Percentiles rank a stretch among this genome's conserved stretches.
These are phyloP conservation scores for Hortiboletus flavorubellus DNA, from an alignment of 768 basidiomycete genomes.

Conservation along the genomic window DNA sequence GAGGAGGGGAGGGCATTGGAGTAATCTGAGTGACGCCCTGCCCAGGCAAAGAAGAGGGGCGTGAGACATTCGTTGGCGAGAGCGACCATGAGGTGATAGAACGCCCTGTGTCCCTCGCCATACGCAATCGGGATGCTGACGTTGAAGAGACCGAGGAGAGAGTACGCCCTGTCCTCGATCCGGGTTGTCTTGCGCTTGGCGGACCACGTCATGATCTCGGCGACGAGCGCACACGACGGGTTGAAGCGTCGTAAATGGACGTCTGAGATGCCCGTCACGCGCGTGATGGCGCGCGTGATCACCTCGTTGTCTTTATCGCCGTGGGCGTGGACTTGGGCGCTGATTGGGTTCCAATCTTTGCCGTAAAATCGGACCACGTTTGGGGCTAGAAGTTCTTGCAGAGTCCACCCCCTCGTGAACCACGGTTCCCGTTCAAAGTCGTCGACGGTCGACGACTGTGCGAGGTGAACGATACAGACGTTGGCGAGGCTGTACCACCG, in stretches of 20 bases:
- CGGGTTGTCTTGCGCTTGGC: constrained; percentile 8
- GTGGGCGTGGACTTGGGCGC: not conserved
- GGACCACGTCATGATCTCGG: constrained; percentile 11
- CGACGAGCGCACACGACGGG: constrained; percentile 4
- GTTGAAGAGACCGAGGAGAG: constrained; percentile 11
- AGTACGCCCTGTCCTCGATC: constrained; percentile 5
- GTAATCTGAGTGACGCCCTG: constrained; percentile 5
- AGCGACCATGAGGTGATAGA: constrained; percentile 11
- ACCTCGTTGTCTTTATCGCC: constrained; percentile 5
- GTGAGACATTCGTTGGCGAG: constrained; percentile 8
- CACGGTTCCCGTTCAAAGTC: constrained; percentile 13
- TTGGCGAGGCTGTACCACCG: constrained; percentile 17
- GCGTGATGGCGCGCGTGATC: not conserved
- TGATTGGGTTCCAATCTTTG: constrained; percentile 11
- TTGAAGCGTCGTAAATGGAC: not conserved
- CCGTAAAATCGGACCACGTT: constrained; percentile 11
- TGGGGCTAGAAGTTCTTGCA: constrained; percentile 17
- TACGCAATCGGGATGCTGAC: constrained; percentile 12
- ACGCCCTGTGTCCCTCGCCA: constrained; percentile 7
- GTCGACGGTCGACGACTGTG: constrained; percentile 8
- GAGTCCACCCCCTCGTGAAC: constrained; percentile 14
- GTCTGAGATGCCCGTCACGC: constrained; percentile 4
- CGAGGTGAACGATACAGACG: constrained; percentile 16
- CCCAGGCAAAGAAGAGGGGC: constrained; percentile 13
- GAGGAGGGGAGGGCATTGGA: constrained; percentile 10